Conservation (phyloP, 1,139 yeast species). For the Saccharomyces pastorianus region DNA sequence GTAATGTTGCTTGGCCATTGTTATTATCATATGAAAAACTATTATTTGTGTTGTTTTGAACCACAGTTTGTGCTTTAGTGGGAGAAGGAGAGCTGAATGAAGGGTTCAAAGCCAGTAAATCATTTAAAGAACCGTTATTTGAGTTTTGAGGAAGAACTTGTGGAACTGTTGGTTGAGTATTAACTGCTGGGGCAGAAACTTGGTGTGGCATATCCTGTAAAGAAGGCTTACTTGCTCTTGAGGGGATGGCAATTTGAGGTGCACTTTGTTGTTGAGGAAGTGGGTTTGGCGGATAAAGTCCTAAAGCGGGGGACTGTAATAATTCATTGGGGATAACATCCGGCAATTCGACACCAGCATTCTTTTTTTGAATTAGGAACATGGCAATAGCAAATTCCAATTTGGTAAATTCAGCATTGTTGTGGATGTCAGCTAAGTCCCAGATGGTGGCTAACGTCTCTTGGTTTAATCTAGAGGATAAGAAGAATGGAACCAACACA, state of each 20-base stretch:
- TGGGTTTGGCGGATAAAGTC: constrained; percentile 19
- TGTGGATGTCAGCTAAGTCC: constrained; percentile 89
- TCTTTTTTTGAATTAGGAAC: constrained; percentile 78
- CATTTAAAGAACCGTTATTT: constrained; percentile 55
- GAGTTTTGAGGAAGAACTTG: constrained; percentile 22
- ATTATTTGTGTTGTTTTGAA: constrained; percentile 19
- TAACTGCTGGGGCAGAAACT: constrained; percentile 15
- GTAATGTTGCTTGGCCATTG: constrained; percentile 11
- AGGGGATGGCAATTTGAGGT: constrained; percentile 25
- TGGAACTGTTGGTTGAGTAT: constrained; percentile 18
- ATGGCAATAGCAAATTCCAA: constrained; percentile 88
- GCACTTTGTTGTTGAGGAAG: constrained; percentile 21
- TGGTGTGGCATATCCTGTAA: constrained; percentile 21
- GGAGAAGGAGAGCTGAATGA: constrained; percentile 34
- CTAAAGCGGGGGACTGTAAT: constrained; percentile 33
- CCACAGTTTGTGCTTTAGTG: constrained; percentile 26
- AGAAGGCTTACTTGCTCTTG: constrained; percentile 32
- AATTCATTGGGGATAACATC: constrained; percentile 52
- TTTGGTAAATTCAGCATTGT: constrained; percentile 73
- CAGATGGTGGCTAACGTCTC: constrained; percentile 83
- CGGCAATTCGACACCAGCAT: constrained; percentile 73
- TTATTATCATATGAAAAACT: constrained; percentile 4
- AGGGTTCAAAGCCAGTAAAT: constrained; percentile 53
- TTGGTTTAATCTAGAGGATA: constrained; percentile 80
- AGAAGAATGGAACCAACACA: constrained; percentile 81